phyloP scores from a whole-genome alignment of 2,329 filamentous ascomycete genomes.

The Fusarium sublunatum region DNA sequence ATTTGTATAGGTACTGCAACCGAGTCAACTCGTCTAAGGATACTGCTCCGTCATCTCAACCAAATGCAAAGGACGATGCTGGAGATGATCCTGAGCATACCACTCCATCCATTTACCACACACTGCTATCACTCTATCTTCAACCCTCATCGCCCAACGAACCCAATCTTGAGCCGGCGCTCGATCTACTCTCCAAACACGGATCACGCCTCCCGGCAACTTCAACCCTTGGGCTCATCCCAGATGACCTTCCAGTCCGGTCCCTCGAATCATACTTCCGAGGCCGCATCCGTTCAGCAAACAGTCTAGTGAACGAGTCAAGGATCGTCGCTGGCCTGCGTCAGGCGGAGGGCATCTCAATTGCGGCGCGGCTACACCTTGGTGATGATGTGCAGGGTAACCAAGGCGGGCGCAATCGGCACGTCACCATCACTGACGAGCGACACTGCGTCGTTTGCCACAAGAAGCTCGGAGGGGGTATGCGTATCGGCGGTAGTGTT shows the following conservation, averaged over 20 bases:
- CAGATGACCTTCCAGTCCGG: constrained; percentile 78
- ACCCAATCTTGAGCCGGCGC: constrained; percentile 80
- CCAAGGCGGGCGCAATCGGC: constrained; percentile 65
- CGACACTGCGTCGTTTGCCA: constrained; percentile 91
- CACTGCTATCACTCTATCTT: constrained; percentile 88
- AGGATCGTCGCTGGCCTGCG: constrained; percentile 81
- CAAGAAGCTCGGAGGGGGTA: constrained; percentile 86
- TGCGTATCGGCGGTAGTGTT: constrained; percentile 89
- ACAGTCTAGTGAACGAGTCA: constrained; percentile 82
- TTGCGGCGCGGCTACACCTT: constrained; percentile 78
- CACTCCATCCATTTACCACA: constrained; percentile 87
- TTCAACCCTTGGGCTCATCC: constrained; percentile 87
- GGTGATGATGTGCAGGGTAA: constrained; percentile 71
- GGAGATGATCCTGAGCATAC: constrained; percentile 59
- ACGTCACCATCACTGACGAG: constrained; percentile 88
- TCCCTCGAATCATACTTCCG: constrained; percentile 92
- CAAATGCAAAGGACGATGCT: constrained; percentile 50
- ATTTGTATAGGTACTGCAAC: constrained; percentile 80
- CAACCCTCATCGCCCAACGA: constrained; percentile 79
- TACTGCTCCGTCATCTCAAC: constrained; percentile 51
- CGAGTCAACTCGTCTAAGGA: constrained; percentile 76
- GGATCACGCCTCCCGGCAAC: constrained; percentile 89
- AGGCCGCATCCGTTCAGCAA: constrained; percentile 87
- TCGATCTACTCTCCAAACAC: constrained; percentile 90
- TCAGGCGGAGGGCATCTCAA: constrained; percentile 81